Evolutionary conservation across 768 basidiomycete species (phyloP).

Genomic region (Amanita molliuscula): DNA sequence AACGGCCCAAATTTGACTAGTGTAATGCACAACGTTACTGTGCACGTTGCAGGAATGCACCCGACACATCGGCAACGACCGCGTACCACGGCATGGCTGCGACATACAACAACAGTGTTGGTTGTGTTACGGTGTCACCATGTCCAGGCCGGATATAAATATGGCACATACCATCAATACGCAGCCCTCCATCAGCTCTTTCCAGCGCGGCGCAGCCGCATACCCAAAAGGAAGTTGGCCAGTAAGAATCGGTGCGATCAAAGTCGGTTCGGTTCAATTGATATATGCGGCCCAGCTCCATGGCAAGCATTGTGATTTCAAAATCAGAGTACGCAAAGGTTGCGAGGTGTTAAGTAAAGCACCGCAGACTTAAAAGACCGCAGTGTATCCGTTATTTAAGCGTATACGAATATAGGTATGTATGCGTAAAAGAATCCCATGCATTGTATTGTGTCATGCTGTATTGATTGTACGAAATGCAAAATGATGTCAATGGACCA

Average conservation of each 20-base stretch:
- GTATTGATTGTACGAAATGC: slow-evolving; percentile 3
- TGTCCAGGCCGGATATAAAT: no score
- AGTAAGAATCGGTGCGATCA: neutral
- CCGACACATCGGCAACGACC: no score
- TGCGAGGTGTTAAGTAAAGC: neutral
- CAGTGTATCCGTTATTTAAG: neutral
- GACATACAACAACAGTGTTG: no score
- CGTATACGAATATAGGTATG: neutral
- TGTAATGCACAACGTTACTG: no score
- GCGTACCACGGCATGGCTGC: no score
- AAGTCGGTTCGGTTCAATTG: neutral
- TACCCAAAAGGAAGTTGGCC: neutral
- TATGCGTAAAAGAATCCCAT: neutral
- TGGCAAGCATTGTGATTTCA: neutral
- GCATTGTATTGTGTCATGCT: slow-evolving; percentile 1
- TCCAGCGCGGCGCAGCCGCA: neutral
- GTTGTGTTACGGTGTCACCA: no score
- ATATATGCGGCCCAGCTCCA: neutral
- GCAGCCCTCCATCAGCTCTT: neutral
- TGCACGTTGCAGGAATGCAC: no score
- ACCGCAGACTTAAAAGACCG: neutral
- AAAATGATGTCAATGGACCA: neutral
- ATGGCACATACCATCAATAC: no score
- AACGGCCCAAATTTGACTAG: no score
- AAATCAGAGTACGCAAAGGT: neutral